Conservation (phyloP, 768 basidiomycete genomes). For the Lactarius sp. region DNA sequence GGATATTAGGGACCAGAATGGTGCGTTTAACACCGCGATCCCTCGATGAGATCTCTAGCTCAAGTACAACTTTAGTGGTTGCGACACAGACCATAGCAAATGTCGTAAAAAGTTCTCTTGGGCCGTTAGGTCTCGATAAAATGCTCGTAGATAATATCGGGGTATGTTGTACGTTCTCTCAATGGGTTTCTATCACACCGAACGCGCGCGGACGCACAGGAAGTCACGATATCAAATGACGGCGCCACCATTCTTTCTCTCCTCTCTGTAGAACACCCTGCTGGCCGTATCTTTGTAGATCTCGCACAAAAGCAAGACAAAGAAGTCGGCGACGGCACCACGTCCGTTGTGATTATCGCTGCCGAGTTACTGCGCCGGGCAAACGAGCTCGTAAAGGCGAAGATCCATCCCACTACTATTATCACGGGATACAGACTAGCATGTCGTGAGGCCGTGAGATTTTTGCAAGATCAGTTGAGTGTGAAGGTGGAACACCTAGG, state of each 20-base stretch:
- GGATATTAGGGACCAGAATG: constrained; percentile 96
- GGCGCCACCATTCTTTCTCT: constrained; percentile 97
- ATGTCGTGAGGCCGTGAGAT: constrained; percentile 94
- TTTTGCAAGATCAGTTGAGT: constrained; percentile 96
- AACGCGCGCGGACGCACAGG: constrained; percentile 45
- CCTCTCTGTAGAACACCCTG: constrained; percentile 92
- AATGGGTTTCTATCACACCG: constrained; percentile 7
- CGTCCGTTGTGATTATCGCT: constrained; percentile 95
- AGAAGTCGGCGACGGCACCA: constrained; percentile 98
- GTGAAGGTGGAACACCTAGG: constrained; percentile 93
- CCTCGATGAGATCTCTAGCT: constrained; percentile 4
- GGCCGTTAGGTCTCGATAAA: constrained; percentile 92
- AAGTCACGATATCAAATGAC: constrained; percentile 99
- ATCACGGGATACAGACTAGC: constrained; percentile 98
- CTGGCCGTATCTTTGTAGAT: constrained; percentile 95
- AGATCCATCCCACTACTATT: constrained; percentile 98
- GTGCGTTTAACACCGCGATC: constrained; percentile 38
- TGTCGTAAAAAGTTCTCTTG: constrained; percentile 92
- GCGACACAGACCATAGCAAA: constrained; percentile 97
- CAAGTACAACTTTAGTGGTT: constrained; percentile 56
- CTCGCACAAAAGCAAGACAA: constrained; percentile 99
- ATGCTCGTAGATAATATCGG: constrained; percentile 99
- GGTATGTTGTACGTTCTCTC: constrained; percentile 45
- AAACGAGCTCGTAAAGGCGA: constrained; percentile 96
- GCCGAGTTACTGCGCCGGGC: constrained; percentile 95